Evolutionary conservation across 2,329 filamentous ascomycete species (phyloP).

Genomic region (Fusarium fujikuroi): DNA sequence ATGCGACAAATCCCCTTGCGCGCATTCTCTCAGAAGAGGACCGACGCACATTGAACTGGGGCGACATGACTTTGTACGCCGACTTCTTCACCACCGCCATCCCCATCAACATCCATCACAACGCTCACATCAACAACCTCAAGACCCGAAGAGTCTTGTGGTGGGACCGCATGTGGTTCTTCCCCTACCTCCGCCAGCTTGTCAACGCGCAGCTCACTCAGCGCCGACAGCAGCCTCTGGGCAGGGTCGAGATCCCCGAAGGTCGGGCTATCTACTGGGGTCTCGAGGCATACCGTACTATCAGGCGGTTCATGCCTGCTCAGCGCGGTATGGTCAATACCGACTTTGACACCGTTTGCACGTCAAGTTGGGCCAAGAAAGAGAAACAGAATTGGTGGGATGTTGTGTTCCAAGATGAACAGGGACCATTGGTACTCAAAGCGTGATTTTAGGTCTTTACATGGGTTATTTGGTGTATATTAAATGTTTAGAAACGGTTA

Average conservation of each 20-base stretch:
- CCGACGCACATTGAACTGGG: conserved; percentile 23
- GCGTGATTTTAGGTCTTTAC: neutral
- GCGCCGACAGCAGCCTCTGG: conserved; percentile 11
- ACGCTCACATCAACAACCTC: conserved; percentile 31
- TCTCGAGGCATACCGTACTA: conserved; percentile 18
- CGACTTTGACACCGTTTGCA: conserved; percentile 7
- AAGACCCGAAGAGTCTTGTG: conserved; percentile 29
- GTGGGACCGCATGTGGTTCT: conserved; percentile 41
- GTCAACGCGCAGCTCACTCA: conserved; percentile 19
- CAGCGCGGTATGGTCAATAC: neutral
- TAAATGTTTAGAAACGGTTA: neutral
- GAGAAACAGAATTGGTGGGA: conserved; percentile 28
- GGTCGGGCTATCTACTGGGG: conserved; percentile 30
- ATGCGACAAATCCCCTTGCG: conserved; percentile 11
- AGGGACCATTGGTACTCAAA: conserved; percentile 8
- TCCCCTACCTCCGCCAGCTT: conserved; percentile 30
- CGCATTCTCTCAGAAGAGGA: neutral
- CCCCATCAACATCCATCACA: conserved; percentile 39
- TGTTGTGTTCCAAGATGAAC: conserved; percentile 14
- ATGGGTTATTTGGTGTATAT: neutral
- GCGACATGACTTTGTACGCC: conserved; percentile 36
- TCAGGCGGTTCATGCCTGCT: conserved; percentile 16
- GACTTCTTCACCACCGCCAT: conserved; percentile 38
- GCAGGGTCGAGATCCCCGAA: neutral
- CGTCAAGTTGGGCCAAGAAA: conserved; percentile 21